phyloP scores from a whole-genome alignment of 129 eudicot genomes.

The Helichrysum umbraculigerum region DNA sequence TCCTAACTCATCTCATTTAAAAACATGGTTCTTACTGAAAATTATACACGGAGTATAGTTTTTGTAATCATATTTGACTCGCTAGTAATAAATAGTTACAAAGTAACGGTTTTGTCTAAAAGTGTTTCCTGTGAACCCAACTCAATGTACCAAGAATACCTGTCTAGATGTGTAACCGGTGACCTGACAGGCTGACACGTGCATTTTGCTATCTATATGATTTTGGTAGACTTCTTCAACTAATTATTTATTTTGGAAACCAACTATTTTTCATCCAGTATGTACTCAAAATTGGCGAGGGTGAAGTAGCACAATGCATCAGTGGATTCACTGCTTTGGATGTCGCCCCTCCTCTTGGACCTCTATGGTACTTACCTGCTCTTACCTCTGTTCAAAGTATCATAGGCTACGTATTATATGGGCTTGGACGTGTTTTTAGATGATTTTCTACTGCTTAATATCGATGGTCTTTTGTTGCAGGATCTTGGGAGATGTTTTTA shows the following conservation, averaged over 20 bases:
- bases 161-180: background rate
- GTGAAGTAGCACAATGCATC: conserved; percentile 77
- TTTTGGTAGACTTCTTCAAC: background rate
- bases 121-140: background rate
- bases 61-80: background rate
- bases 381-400: background rate
- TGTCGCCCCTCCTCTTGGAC: conserved; percentile 97
- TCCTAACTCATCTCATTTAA: background rate
- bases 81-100: background rate
- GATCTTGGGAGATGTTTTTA: conserved; percentile 96
- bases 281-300: conserved; percentile 83
- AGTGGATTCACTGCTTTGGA: conserved; percentile 92
- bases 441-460: background rate
- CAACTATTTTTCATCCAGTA: conserved; percentile 48
- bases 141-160: background rate
- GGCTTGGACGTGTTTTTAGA: background rate
- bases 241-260: conserved; percentile 11
- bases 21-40: background rate
- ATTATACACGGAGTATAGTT: background rate
- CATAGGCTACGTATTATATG: background rate
- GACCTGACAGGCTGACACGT: background rate
- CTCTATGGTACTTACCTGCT: conserved; percentile 64
- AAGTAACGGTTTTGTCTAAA: background rate
- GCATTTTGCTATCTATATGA: background rate
- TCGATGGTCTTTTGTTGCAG: conserved; percentile 39